Evolutionary conservation across 2,329 filamentous ascomycete species (phyloP).

Genomic region (Cladosporium sp.): DNA sequence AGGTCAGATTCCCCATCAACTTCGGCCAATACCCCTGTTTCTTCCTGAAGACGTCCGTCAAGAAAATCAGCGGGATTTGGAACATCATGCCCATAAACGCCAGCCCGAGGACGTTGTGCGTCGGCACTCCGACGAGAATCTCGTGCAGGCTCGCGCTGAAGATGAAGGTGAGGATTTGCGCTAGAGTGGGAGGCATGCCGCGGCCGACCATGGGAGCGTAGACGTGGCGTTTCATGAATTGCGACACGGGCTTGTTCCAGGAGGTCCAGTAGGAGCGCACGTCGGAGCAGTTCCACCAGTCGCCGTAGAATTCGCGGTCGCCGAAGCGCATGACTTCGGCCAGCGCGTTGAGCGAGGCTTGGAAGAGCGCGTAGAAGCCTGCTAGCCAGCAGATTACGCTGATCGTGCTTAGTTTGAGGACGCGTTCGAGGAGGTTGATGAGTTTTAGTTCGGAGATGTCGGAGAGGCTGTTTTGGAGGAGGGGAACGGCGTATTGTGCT

Average conservation of each 20-base stretch:
- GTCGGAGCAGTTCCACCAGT: conserved; percentile 95
- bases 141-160: conserved; percentile 89
- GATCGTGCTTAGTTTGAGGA: conserved; percentile 94
- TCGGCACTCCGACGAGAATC: conserved; percentile 86
- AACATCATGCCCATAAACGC: conserved; percentile 92
- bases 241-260: conserved; percentile 97
- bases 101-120: conserved; percentile 68
- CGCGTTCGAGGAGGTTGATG: conserved; percentile 75
- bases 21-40: conserved; percentile 70
- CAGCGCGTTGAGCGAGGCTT: conserved; percentile 83
- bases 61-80: conserved; percentile 79
- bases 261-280: conserved; percentile 87
- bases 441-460: conserved; percentile 79
- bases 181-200: conserved; percentile 66
- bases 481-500: conserved; percentile 88
- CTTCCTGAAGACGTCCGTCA: conserved; percentile 76
- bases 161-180: conserved; percentile 78
- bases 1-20: conserved; percentile 84
- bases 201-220: conserved; percentile 83
- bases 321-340: conserved; percentile 87
- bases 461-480: conserved; percentile 82
- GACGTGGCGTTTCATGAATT: conserved; percentile 93
- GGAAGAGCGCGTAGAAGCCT: conserved; percentile 95
- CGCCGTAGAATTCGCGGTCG: conserved; percentile 90
- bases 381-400: conserved; percentile 95